Percentiles rank a stretch among this genome's conserved stretches.
phyloP scores from a whole-genome alignment of 495 filamentous ascomycete genomes.

The Tuber microsphaerosporum region DNA sequence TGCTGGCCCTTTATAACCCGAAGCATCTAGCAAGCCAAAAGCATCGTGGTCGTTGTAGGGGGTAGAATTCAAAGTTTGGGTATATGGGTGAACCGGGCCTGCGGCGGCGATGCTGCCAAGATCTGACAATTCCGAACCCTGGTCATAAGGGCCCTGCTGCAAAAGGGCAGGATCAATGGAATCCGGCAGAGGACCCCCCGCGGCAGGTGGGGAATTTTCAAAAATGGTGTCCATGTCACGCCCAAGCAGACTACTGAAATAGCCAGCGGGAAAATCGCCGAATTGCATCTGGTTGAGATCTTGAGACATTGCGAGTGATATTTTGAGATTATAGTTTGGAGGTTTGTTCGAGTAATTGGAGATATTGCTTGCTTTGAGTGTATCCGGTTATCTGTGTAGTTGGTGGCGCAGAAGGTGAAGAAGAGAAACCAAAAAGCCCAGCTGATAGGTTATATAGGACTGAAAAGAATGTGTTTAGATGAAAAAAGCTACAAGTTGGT shows the following conservation, averaged over 20 bases:
- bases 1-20: not conserved
- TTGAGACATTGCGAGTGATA: not conserved
- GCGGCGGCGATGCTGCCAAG: not conserved
- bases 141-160: not conserved
- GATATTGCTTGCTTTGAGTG: not conserved
- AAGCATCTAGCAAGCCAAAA: not conserved
- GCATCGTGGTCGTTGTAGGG: not conserved
- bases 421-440: not conserved
- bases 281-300: not conserved
- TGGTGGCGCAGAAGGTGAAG: not conserved
- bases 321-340: not conserved
- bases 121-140: not conserved
- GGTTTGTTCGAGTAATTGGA: not conserved
- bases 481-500: not conserved
- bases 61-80: not conserved
- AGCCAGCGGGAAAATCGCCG: not conserved
- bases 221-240: not conserved
- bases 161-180: not conserved
- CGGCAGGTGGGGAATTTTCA: not conserved
- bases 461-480: not conserved
- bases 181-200: not conserved
- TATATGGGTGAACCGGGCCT: not conserved
- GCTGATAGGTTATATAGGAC: not conserved
- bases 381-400: not conserved
- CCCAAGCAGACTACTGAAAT: not conserved